Evolutionary conservation across 2,329 filamentous ascomycete species (phyloP).

Genomic region (Verticillium dahliae): DNA sequence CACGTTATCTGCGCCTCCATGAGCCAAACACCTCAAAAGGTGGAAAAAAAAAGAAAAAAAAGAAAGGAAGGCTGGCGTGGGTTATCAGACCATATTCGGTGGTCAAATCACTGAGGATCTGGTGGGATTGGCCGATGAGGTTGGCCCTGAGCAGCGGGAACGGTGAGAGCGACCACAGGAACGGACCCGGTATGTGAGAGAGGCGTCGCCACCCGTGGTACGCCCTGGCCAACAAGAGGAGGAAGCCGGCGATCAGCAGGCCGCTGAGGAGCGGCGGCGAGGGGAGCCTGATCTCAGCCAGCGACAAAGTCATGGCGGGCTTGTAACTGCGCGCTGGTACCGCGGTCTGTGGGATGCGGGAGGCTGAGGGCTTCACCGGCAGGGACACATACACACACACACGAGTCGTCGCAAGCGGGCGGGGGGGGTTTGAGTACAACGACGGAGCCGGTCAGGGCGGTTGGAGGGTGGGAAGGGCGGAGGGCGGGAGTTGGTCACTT

Average conservation of each 20-base stretch:
- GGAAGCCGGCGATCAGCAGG: neutral
- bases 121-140: conserved; percentile 1
- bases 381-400: neutral
- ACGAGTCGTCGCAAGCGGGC: too few species aligned
- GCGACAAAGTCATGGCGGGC: neutral
- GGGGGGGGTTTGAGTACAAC: neutral
- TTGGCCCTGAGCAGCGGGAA: neutral
- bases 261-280: neutral
- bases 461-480: neutral
- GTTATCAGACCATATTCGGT: conserved; percentile 9
- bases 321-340: neutral
- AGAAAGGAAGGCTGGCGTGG: neutral
- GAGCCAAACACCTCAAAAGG: neutral
- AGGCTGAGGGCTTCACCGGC: neutral
- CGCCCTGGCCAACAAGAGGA: conserved; percentile 5
- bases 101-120: conserved; percentile 16
- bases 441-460: neutral
- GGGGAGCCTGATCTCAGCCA: neutral
- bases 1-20: neutral
- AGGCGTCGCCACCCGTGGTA: conserved; percentile 20
- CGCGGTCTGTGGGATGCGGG: neutral
- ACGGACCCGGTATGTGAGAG: conserved; percentile 21
- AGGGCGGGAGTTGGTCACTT: neutral
- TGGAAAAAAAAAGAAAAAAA: neutral
- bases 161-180: conserved; percentile 4